Base-by-base conservation (phyloP, 768 basidiomycete genomes). In the Gloeostereum incarnatum region DNA sequence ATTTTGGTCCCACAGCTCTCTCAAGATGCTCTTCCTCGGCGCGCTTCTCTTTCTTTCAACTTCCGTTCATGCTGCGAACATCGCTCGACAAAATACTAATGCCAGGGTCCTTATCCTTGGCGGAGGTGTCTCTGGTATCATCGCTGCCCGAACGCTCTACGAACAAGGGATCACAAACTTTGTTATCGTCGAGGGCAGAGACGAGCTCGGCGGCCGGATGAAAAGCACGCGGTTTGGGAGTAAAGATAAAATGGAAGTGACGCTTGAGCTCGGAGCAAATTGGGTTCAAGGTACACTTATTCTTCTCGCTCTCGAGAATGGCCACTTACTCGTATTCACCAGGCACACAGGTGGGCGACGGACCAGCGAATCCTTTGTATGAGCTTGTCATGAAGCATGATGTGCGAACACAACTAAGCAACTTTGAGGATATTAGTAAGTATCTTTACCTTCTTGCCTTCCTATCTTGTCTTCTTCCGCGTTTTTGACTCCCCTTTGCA, bases 51-150 rank as follows among this genome's bases (percentile, higher is more conserved):
- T n/a, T n/a, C n/a, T n/a, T n/a, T n/a, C n/a, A n/a, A n/a, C n/a
- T n/a, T n/a, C n/a, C n/a, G n/a, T n/a, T n/a, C n/a, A n/a, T n/a
- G n/a, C n/a, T n/a, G n/a, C n/a, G n/a, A n/a, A n/a, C n/a, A n/a
- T n/a, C n/a, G n/a, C n/a, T n/a, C n/a, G n/a, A n/a, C n/a, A n/a
- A n/a, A n/a, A n/a, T n/a, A n/a, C n/a, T n/a, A 39, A 55, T 39
- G 21, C 41, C 8, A 61, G 50, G 5, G 68, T 79, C 10, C 65
- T 82, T 27, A 73, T 82, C 36, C 64, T 81, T 18, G 81, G 81
- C 4, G 79, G 76, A 22, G 80, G 81, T 6, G 68, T 81, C 27
- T 58, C 81, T 4, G 81, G 81, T 7, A 58, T 81, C 14, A 75
- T 76, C 24, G 78, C 79, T 7, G 81, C 81, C 9, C 68, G 72